Base-by-base conservation (phyloP, 306 rosid species). In the Citrullus colocynthis region DNA sequence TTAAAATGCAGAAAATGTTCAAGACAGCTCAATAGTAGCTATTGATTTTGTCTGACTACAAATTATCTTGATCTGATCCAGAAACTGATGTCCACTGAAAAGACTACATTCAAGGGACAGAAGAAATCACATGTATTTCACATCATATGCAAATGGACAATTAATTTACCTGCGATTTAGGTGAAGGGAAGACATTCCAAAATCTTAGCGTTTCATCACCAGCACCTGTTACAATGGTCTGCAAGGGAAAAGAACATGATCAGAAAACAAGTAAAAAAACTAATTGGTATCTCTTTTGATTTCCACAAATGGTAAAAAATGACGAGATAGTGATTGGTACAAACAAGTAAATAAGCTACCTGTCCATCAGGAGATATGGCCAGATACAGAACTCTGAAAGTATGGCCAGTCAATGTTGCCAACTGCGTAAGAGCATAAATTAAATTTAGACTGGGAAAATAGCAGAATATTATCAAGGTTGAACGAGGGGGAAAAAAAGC, bases 191-290 rank as follows among this genome's bases (percentile, higher is more conserved):
- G 51, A 96, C 97, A 52, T 92, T 92, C 99, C 99, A 96, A 82
- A 92, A 96, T 85, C 98, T 88, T 21, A 92, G 98, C 16, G 99
- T 96, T 84, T 96, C 99, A 79, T 96, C 99, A 78, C 99, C 99
- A n/a, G 98, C 99, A 80, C 99, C 99, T 2, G 99, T 96, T 78
- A 96, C 99, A 81, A 96, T 91, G 56, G 97, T 96, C 99, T 96
- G 91, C 83, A 86, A 83, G 65, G 82, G 79, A 28, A 48, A 63
- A 15, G 17, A 14, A 85, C 77, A 30, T 34, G 59, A 73, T 70
- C 59, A 86, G 78, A 41, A 20, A 70, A 74, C 52, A 58, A 74
- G 24, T 16, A 72, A 20, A 57, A 56, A 0, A 48, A 58, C 64
- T 42, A 61, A 30, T 11, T 76, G 80, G 69, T 75, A 71, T 48